phyloP scores from a whole-genome alignment of 2,329 filamentous ascomycete species.

The Ascochyta lentis region DNA sequence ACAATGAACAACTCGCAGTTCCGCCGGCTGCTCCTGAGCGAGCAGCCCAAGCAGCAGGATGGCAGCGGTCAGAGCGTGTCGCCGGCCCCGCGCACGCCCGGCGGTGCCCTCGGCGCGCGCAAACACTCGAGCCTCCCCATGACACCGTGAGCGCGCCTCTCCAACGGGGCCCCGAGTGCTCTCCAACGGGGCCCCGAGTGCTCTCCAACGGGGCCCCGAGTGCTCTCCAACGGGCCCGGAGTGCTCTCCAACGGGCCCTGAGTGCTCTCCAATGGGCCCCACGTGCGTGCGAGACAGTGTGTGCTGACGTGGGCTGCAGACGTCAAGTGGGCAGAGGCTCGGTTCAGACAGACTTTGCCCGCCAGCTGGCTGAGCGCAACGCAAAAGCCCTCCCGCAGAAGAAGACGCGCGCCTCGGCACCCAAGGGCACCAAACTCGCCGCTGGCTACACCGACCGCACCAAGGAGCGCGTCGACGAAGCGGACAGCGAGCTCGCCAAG shows the following conservation, averaged over 20 bases:
- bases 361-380: conserved; percentile 79
- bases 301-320: conserved; percentile 49
- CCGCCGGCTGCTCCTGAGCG: conserved; percentile 72
- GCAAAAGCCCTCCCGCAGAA: conserved; percentile 64
- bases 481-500: conserved; percentile 63
- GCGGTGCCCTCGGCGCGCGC: conserved; percentile 72
- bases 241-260: no score
- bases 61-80: conserved; percentile 34
- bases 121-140: conserved; percentile 85
- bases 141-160: conserved; percentile 74
- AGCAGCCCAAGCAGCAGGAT: conserved; percentile 50
- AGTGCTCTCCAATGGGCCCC: no score
- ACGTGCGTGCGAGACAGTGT: no score
- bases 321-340: conserved; percentile 66
- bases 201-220: no score
- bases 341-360: conserved; percentile 74
- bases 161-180: not conserved
- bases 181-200: no score
- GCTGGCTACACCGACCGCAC: conserved; percentile 86
- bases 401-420: conserved; percentile 78
- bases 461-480: conserved; percentile 63
- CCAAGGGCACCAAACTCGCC: conserved; percentile 81
- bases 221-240: no score
- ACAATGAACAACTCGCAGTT: conserved; percentile 96
- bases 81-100: conserved; percentile 37